Evolutionary conservation across 495 filamentous ascomycete genomes (phyloP).

Genomic region (Podospora pseudocomata): DNA sequence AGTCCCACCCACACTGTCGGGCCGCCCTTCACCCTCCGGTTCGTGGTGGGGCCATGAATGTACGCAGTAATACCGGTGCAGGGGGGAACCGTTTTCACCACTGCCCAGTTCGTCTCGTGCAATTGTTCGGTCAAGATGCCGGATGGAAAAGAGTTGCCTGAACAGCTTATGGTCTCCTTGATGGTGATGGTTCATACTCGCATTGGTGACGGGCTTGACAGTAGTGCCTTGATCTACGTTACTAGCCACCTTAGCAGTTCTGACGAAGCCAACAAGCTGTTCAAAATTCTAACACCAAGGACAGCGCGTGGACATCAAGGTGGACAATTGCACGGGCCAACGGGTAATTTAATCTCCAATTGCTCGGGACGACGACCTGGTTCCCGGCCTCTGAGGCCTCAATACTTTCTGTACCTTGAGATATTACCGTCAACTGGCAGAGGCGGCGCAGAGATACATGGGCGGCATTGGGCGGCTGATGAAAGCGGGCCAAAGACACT

Average conservation of each 20-base stretch:
- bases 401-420: not conserved
- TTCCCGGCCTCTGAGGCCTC: not conserved
- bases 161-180: not conserved
- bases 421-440: too few species aligned
- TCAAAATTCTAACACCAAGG: not conserved
- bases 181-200: not conserved
- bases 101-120: not conserved
- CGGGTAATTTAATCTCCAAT: not conserved
- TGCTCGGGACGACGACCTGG: not conserved
- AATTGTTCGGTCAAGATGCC: not conserved
- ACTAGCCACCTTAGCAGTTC: not conserved
- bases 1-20: not conserved
- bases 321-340: not conserved
- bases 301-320: not conserved
- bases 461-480: constrained; percentile 4
- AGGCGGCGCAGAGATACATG: not conserved
- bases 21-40: not conserved
- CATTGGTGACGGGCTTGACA: not conserved
- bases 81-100: not conserved
- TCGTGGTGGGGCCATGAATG: too few species aligned
- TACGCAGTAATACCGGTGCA: not conserved
- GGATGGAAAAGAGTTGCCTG: not conserved
- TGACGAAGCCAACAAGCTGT: not conserved
- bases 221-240: not conserved
- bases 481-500: constrained; percentile 2